phyloP scores from a whole-genome alignment of 2,329 filamentous ascomycete genomes.

The Karstenula rhodostoma region DNA sequence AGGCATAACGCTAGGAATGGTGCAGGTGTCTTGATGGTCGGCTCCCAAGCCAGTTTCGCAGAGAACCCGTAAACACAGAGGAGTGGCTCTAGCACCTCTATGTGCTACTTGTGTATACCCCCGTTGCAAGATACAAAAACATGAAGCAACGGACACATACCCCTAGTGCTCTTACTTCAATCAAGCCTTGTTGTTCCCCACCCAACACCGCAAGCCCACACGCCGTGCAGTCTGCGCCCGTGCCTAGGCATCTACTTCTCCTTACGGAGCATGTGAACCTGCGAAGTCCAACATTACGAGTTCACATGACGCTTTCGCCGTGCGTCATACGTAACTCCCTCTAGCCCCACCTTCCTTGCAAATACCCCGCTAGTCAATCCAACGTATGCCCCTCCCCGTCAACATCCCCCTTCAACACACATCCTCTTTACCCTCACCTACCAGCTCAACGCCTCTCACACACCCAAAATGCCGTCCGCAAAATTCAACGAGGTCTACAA shows the following conservation, averaged over 20 bases:
- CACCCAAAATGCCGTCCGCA: slow-evolving; percentile 35
- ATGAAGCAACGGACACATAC: not conserved
- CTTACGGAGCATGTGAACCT: no score
- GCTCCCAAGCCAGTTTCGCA: not conserved
- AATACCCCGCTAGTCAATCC: slow-evolving; percentile 7
- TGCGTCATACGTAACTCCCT: not conserved
- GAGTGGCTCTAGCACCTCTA: not conserved
- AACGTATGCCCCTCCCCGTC: not conserved
- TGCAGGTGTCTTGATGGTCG: not conserved
- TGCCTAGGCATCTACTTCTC: slow-evolving; percentile 1
- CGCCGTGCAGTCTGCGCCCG: not conserved
- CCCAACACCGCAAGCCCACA: not conserved
- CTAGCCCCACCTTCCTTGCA: slow-evolving; percentile 6
- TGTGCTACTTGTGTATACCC: not conserved
- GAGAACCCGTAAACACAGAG: not conserved
- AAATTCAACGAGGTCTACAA: slow-evolving; percentile 43
- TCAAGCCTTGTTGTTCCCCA: not conserved
- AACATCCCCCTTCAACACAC: not conserved
- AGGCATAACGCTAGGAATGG: not conserved
- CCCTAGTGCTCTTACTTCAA: not conserved
- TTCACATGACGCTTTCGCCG: not conserved
- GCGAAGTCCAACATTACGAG: not conserved
- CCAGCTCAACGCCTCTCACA: not conserved
- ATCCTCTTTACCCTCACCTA: not conserved
- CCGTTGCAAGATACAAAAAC: not conserved